Conservation (phyloP, 306 rosid species). For the Vigna unguiculata region DNA sequence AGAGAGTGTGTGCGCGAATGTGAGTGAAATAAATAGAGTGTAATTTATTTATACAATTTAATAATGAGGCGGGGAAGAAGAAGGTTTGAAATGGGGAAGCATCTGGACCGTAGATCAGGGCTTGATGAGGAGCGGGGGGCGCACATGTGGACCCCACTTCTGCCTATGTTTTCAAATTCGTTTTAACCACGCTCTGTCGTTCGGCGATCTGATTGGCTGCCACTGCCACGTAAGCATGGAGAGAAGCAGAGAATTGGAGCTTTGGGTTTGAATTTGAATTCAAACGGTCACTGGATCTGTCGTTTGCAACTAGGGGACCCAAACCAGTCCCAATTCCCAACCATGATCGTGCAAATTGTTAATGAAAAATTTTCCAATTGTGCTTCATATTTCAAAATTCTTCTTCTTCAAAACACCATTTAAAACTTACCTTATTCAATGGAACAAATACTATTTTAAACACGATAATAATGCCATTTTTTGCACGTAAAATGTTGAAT, state of each 20-base stretch:
- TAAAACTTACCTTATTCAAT: neutral
- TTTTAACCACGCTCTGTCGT: neutral
- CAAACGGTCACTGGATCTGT: slow-evolving; percentile 77
- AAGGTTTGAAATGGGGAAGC: slow-evolving; percentile 57
- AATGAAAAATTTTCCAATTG: neutral
- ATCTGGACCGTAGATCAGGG: slow-evolving; percentile 67
- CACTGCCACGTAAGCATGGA: neutral
- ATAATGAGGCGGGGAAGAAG: slow-evolving; percentile 70
- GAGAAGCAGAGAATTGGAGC: slow-evolving; percentile 43
- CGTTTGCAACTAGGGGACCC: slow-evolving; percentile 13
- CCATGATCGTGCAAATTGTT: neutral
- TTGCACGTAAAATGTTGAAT: neutral
- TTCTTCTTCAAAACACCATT: neutral
- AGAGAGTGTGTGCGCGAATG: neutral
- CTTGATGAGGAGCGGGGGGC: slow-evolving; percentile 67
- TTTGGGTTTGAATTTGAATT: slow-evolving; percentile 61
- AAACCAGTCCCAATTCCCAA: slow-evolving; percentile 48
- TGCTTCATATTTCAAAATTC: slow-evolving; percentile 26
- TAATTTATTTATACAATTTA: slow-evolving; percentile 33
- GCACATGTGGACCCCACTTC: slow-evolving; percentile 56
- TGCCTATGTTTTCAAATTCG: slow-evolving; percentile 4
- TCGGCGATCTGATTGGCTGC: slow-evolving; percentile 41
- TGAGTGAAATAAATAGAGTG: slow-evolving; percentile 48
- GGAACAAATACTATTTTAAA: slow-evolving; percentile 19
- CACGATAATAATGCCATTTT: neutral